phyloP scores from a whole-genome alignment of 2,329 filamentous ascomycete species.

The Hypoxylon sp. region DNA sequence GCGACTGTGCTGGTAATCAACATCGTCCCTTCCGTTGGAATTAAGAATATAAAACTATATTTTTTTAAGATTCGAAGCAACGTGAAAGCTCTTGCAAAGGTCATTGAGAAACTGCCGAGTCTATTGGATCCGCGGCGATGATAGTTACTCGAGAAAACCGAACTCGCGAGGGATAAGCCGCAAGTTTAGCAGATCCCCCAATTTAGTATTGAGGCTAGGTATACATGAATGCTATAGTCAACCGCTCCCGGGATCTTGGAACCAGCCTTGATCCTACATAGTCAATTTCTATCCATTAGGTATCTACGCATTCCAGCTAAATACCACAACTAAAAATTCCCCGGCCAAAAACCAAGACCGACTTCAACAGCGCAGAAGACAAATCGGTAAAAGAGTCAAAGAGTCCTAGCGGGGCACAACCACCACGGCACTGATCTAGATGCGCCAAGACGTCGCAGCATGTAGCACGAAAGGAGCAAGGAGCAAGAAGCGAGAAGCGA shows the following conservation, averaged over 20 bases:
- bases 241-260: background rate
- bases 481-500: background rate
- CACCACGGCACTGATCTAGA: background rate
- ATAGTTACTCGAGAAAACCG: background rate
- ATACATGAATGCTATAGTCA: background rate
- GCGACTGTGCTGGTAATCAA: background rate
- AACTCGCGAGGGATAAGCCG: background rate
- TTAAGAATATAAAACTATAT: no score
- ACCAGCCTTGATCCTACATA: background rate
- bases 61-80: no score
- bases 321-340: background rate
- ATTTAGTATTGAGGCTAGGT: background rate
- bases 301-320: background rate
- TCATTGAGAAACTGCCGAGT: no score
- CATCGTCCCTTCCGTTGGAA: background rate
- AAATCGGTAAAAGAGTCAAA: no score
- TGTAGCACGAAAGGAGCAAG: background rate
- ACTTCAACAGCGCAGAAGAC: no score
- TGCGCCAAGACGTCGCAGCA: conserved; percentile 8
- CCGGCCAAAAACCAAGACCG: no score
- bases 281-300: background rate
- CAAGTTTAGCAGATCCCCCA: background rate
- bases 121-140: no score
- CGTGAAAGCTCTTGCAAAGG: no score
- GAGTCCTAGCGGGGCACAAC: background rate